Evolutionary conservation across 768 basidiomycete genomes (phyloP).

Genomic region (Sporobolomyces roseus): DNA sequence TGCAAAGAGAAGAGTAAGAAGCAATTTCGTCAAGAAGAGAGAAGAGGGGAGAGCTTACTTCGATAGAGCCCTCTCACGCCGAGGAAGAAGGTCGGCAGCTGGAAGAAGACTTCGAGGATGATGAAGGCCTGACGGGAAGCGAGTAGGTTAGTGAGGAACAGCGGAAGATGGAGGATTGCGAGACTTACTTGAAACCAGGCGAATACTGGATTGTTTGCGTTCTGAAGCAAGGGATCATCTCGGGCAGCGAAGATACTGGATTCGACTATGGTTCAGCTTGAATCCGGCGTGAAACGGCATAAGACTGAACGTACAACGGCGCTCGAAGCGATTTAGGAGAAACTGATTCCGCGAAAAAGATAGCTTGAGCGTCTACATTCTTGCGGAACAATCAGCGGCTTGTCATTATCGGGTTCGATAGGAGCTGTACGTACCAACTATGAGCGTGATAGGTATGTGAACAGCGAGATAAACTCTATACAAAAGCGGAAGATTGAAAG

Average conservation of each 20-base stretch:
- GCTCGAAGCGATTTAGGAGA: conserved; percentile 50
- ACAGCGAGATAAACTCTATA: conserved; percentile 47
- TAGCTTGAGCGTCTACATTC: conserved; percentile 57
- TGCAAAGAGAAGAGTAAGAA: background rate
- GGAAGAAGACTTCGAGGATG: conserved; percentile 51
- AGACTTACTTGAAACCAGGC: conserved; percentile 32
- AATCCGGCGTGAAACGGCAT: background rate
- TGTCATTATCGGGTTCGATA: no score
- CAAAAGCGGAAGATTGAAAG: background rate
- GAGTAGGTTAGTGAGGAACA: background rate
- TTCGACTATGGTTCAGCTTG: no score
- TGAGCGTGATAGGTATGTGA: conserved; percentile 65
- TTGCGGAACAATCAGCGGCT: no score
- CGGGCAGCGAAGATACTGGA: conserved; percentile 18
- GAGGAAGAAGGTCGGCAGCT: conserved; percentile 72
- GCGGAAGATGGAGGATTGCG: background rate
- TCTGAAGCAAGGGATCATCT: conserved; percentile 36
- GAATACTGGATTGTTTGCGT: conserved; percentile 37
- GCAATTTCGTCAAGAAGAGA: background rate
- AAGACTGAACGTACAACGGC: conserved; percentile 46
- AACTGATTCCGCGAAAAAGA: conserved; percentile 54
- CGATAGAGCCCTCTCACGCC: conserved; percentile 61
- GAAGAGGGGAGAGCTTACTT: conserved; percentile 48
- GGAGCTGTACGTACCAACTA: conserved; percentile 52
- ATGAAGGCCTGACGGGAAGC: conserved; percentile 41